phyloP scores from a whole-genome alignment of 2,329 filamentous ascomycete species.

The Fusarium penzigii region DNA sequence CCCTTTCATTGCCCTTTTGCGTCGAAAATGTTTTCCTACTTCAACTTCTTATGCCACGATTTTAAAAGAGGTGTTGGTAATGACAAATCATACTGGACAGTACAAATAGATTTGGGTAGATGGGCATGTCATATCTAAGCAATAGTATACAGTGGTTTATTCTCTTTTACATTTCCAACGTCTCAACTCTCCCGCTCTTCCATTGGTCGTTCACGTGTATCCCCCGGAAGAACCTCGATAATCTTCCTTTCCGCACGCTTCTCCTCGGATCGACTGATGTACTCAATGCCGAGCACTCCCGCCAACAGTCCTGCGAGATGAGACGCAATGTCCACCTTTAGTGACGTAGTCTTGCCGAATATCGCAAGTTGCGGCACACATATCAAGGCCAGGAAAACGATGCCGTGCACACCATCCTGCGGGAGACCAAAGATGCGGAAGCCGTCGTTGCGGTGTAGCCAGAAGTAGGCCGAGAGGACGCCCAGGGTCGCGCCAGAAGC shows the following conservation, averaged over 20 bases:
- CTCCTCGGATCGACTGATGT: conserved; percentile 26
- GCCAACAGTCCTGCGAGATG: conserved; percentile 54
- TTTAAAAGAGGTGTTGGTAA: too few relatives aligned
- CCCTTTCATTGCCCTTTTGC: too few relatives aligned
- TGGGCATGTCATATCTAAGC: background rate
- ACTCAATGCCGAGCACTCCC: conserved; percentile 45
- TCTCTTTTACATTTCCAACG: background rate
- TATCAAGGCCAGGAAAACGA: conserved; percentile 54
- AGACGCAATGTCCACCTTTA: conserved; percentile 52
- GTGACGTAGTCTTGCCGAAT: conserved; percentile 43
- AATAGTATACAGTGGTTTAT: background rate
- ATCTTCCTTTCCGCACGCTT: conserved; percentile 16
- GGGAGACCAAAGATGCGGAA: conserved; percentile 60
- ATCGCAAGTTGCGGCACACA: conserved; percentile 52
- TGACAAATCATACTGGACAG: too few relatives aligned
- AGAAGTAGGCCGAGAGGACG: conserved; percentile 62
- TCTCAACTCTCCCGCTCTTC: background rate
- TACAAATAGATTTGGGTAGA: background rate
- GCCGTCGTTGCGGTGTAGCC: conserved; percentile 56
- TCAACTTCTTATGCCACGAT: too few relatives aligned
- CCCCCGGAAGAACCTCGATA: conserved; percentile 11
- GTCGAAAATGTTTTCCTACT: too few relatives aligned
- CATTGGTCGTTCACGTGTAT: background rate
- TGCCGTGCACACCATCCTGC: conserved; percentile 56
- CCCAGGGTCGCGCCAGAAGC: conserved; percentile 67